Evolutionary conservation across 2,329 filamentous ascomycete species (phyloP), one percentile per base, ranked within the genome.

Genomic region (Ceratocystis albifundus): DNA sequence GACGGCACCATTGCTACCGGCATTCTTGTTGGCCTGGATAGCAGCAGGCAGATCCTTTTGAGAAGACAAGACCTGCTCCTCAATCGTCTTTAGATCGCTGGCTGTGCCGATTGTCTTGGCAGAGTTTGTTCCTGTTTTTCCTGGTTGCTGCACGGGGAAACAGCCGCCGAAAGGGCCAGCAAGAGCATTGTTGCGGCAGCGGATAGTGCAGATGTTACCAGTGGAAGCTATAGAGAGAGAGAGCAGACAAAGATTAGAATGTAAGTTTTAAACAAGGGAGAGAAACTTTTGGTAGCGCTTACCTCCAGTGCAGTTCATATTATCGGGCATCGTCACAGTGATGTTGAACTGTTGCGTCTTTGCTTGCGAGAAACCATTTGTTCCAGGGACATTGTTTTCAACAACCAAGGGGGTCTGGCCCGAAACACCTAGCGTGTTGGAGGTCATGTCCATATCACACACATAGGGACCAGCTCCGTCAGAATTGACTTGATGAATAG

Each of bases 151-250:
- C 20, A 84, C 77, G 1, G 82, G 75, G 71, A 85, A 80, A 73
- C 83, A 85, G 63, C 82, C 79, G 48, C 80, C 80, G 66, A 85
- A 85, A 12, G 81, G 81, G 3, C 82, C 81, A 8, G 81, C 81
- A 2, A 79, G 73, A 3, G 82, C 80, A 66, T 79, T 81, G 75
- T 85, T 85, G 22, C 81, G 77, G 76, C 83, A 85, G 45, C 83
- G 79, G 22, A 85, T 76, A 0, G 82, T 84, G 76, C 82, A 84
- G 48, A 84, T 71, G 65, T 83, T 80, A 55, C 84, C 84, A 1
- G 82, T 82, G 0, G 82, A 82, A 6, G 75, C 79, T 79, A 15
- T 12, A 6, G 4, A 68, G 68, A 12, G 15, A 6, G 4, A 68
- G 68, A 12, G 15, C 36, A 5, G 4, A 20, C 2, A 0, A 4